Percentiles rank a stretch among this genome's conserved stretches.
phyloP scores from a whole-genome alignment of 2,329 filamentous ascomycete species.

The Sphaerulina vaccinii region DNA sequence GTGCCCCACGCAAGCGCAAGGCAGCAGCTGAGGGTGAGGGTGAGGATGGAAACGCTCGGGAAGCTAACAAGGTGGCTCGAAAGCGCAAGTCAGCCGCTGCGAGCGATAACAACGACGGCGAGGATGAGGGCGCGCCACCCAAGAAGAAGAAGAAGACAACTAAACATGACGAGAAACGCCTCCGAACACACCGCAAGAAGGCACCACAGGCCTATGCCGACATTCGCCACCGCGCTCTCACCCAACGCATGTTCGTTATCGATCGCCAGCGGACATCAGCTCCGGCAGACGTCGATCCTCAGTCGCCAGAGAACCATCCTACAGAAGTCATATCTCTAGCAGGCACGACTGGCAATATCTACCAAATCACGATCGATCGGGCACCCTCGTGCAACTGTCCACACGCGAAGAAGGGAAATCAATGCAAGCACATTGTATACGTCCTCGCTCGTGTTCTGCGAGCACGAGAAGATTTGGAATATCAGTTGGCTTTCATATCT shows the following conservation, averaged over 20 bases:
- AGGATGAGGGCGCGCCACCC: conserved; percentile 2
- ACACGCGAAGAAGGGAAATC: conserved; percentile 41
- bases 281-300: conserved; percentile 6
- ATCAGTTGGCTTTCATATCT: conserved; percentile 61
- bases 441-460: conserved; percentile 60
- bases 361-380: conserved; percentile 55
- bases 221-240: conserved; percentile 31
- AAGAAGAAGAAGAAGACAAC: conserved; percentile 21
- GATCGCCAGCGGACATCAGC: conserved; percentile 26
- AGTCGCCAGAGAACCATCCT: conserved; percentile 36
- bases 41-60: not conserved
- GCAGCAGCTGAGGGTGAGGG: not conserved
- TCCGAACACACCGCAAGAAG: conserved; percentile 27
- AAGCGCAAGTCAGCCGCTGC: not conserved
- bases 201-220: conserved; percentile 28
- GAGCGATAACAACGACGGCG: not conserved
- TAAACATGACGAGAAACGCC: conserved; percentile 29
- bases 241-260: conserved; percentile 36
- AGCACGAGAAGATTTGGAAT: conserved; percentile 55
- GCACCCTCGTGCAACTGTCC: conserved; percentile 43
- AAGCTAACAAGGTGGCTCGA: not conserved
- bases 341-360: conserved; percentile 63
- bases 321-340: conserved; percentile 58
- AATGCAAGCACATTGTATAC: conserved; percentile 66
- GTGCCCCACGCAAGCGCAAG: not conserved